A percentile compares a stretch with the other conserved stretches of the same genome.
Conservation (phyloP, 2,329 filamentous ascomycete genomes). For the Botrytis squamosa region DNA sequence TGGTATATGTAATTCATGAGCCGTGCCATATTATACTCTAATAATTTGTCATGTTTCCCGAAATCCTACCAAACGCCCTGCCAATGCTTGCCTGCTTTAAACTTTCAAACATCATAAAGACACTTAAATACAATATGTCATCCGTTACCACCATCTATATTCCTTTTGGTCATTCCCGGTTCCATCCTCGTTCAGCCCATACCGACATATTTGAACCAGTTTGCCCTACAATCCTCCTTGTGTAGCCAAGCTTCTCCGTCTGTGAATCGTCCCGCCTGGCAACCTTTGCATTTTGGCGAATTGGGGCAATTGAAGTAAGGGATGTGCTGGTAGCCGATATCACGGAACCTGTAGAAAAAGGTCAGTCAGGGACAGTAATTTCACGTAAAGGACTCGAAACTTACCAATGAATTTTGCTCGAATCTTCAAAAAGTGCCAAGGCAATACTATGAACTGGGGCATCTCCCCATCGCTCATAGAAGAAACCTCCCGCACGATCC, state of each 20-base stretch:
- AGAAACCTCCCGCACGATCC: slow-evolving; percentile 92
- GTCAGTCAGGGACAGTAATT: slow-evolving; percentile 17
- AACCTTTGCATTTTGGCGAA: slow-evolving; percentile 87
- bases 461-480: slow-evolving; percentile 98
- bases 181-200: slow-evolving; percentile 55
- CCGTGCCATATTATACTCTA: slow-evolving; percentile 20
- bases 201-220: slow-evolving; percentile 95
- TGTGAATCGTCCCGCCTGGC: slow-evolving; percentile 81
- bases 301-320: slow-evolving; percentile 99
- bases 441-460: slow-evolving; percentile 95
- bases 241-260: slow-evolving; percentile 83
- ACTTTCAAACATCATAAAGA: slow-evolving; percentile 20
- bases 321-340: slow-evolving; percentile 97
- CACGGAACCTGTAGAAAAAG: slow-evolving; percentile 76
- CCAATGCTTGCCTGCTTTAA: slow-evolving; percentile 23
- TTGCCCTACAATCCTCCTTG: slow-evolving; percentile 89
- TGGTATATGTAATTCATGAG: slow-evolving; percentile 22
- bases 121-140: slow-evolving; percentile 19
- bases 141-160: neutral
- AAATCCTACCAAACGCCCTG: slow-evolving; percentile 21
- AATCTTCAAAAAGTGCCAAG: slow-evolving; percentile 87
- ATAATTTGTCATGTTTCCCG: slow-evolving; percentile 11
- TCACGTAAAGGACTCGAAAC: slow-evolving; percentile 35
- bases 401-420: slow-evolving; percentile 88
- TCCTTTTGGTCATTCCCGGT: neutral